Evolutionary conservation across 2,329 filamentous ascomycete genomes (phyloP), one percentile per base, ranked within the genome.

Genomic region (Aspergillus fischeri): DNA sequence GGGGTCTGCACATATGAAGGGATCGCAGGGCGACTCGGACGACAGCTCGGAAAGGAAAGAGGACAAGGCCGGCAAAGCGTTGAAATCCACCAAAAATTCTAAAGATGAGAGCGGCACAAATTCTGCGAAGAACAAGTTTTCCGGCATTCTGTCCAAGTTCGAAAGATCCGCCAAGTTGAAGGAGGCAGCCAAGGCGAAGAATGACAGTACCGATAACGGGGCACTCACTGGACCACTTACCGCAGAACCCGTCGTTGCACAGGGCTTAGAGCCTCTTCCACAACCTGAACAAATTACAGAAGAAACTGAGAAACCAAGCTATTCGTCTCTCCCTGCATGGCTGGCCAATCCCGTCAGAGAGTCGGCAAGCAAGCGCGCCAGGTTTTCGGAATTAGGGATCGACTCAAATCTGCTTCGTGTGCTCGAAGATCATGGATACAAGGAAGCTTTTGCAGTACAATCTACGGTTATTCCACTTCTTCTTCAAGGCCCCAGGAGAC

Each of bases 291-390:
- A 83, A 0, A 79, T 85, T 1, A 77, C 81, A 1, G 81, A 86
- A 49, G 76, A 82, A 29, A 77, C 78, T 1, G 80, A 83, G 52
- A 81, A 82, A 53, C 85, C 88, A 2, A 82, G 83, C n/a, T 92
- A 91, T 72, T 87, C 91, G 29, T 89, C 89, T 1, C 79, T 96
- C 2, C 93, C 93, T 0, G 65, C 80, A 2, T 97, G 93, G 93
- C 80, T 97, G 11, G 85, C 88, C 4, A 82, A 86, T 11, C 92
- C 92, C 0, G 82, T 88, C n/a, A 81, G 83, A 27, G 85, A 92
- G 3, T 81, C 86, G 0, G 80, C 85, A 8, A 81, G 84, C 4
- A 81, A 82, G 9, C 82, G 78, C 32, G 77, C 79, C 1, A 77
- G 85, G 0, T 96, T 96, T 64, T 69, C 76, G 1, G 78, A 84